Base-by-base conservation (phyloP, 2,329 filamentous ascomycete species). In the Hortaea werneckii region DNA sequence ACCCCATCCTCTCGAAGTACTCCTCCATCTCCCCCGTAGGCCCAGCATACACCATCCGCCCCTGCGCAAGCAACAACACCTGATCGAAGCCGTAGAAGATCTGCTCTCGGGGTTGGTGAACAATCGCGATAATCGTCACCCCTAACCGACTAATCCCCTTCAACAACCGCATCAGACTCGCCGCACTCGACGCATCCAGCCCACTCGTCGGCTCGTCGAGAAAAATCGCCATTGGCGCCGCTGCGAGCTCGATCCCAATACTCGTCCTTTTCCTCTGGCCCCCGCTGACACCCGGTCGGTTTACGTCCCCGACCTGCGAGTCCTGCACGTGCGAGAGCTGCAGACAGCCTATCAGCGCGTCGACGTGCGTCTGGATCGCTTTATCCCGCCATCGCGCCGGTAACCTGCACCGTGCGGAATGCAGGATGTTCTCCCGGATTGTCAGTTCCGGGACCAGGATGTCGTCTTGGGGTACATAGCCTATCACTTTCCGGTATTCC, bases 391-490 rank as follows among this genome's bases (percentile, higher is more conserved):
- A 79, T 4, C 65, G 70, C 1, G 68, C 62, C 0, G 77, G 75
- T 10, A 80, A 63, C 11, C 75, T 69, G 30, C 78, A 67, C 10
- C 71, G 67, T 11, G 76, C 78, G 0, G 76, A 78, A 50, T 80
- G 76, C 4, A 79, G 62, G 37, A 82, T 78, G 47, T 80, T 81
- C 57, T 82, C 78, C 42, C 72, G 71, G 5, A 81, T 77, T 0
- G 77, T 81, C 40, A 81, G 60, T 55, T 81, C 75, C 0, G 76
- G 73, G 7, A 79, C 65, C 3, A 80, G 70, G 27, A 80, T 70
- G 56, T 80, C 78, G 50, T 80, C 75, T 53, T 81, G 77, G 1
- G 78, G 77, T 3, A 81, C 77, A 48, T 79, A 80, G 20, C 77
- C 77, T 27, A 80, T 78, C 47, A 79, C 65, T 56, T 79, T 78